Base-by-base conservation (phyloP, 345 rosid genomes). In the Kandelia obovata region DNA sequence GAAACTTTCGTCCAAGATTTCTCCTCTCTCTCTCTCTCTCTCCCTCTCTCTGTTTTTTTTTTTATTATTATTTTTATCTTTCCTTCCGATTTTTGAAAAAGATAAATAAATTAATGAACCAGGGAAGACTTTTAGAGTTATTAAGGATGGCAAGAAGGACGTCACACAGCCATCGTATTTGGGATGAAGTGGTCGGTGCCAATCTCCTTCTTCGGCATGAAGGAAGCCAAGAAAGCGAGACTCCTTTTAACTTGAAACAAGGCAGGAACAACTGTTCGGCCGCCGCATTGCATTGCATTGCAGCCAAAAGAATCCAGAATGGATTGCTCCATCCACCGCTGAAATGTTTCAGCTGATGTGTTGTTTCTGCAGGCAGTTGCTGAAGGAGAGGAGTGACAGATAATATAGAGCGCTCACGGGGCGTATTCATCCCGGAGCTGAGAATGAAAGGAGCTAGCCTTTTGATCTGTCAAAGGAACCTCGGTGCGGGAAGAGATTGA, bases 401-500 rank as follows among this genome's bases (percentile, higher is more conserved):
- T 31, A 6, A 34, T 34, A 34, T 59, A 77, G 99, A 51, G 85
- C 96, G 4, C 81, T 95, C 15, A 79, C 81, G 0, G 72, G 96
- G 62, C 87, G 96, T 70, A 78, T 95, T 39, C 86, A 84, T 95
- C 39, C 87, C 83, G 71, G 99, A 90, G 71, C 75, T 96, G 86
- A 81, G 98, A 71, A 92, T 86, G 99, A 90, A 95, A 83, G 99
- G 99, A 13, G 78, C 84, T 25, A 89, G 6, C 90, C 82, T 92
- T 92, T 20, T 3, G 97, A 96, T 77, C 31, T 92, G 81, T 87
- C 96, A 0, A 92, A 92, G 73, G 98, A 92, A 75, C 98, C 98
- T 8, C 76, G 67, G 66, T 74, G 73, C 43, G 91, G 96, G 73
- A 89, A 75, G 83, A 89, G 88, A 75, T 84, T 89, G 88, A 92